Conservation (phyloP, 345 rosid species). For the Brassica cretica region DNA sequence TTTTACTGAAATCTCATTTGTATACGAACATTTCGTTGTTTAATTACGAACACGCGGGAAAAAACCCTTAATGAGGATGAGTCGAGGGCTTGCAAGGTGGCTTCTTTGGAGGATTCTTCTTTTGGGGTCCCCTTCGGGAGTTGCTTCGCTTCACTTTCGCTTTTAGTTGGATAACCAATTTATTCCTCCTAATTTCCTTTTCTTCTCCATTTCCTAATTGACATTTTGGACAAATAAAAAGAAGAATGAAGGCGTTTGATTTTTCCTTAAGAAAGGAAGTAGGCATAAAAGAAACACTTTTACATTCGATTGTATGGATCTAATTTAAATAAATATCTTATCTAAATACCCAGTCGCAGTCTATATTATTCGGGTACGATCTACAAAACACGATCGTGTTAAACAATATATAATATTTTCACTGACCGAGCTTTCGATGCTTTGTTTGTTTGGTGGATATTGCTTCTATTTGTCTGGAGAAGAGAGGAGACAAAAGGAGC, state of each 20-base stretch:
- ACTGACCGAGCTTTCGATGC: slow-evolving; percentile 9
- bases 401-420: not conserved
- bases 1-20: not conserved
- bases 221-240: not conserved
- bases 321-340: not conserved
- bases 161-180: slow-evolving; percentile 17
- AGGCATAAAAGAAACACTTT: not conserved
- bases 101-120: not conserved
- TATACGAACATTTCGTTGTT: not conserved
- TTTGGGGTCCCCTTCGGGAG: slow-evolving; percentile 16
- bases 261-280: not conserved
- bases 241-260: not conserved
- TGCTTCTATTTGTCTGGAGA: slow-evolving; percentile 14
- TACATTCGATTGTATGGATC: not conserved
- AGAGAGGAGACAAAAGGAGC: slow-evolving; percentile 8
- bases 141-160: slow-evolving; percentile 4
- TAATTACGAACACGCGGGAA: not conserved
- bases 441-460: slow-evolving; percentile 1
- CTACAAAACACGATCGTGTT: not conserved
- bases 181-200: not conserved
- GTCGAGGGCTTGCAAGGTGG: slow-evolving; percentile 6
- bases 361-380: not conserved
- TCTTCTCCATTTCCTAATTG: not conserved
- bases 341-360: not conserved
- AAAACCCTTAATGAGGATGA: slow-evolving; percentile 7